Conservation (phyloP, 352 stramenopile species). For the Globisporangium splendens region DNA sequence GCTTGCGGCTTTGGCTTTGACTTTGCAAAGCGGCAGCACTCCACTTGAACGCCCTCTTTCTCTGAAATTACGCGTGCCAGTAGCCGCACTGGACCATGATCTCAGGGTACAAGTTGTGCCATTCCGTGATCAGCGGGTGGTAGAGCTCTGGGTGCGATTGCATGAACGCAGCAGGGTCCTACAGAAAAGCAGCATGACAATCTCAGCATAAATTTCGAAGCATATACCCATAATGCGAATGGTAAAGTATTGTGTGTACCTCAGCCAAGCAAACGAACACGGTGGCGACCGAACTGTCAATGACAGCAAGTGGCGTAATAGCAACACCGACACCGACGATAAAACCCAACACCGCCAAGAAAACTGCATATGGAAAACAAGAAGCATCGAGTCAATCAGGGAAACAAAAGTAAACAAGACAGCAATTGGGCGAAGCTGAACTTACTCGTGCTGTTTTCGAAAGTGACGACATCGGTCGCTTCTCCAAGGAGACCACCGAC, state of each 20-base stretch:
- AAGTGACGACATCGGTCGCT: constrained; percentile 42
- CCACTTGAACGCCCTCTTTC: background rate
- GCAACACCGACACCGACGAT: constrained; percentile 86
- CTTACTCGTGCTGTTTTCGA: constrained; percentile 67
- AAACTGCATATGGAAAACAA: constrained; percentile 22
- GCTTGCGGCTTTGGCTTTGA: too few relatives aligned
- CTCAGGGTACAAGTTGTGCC: constrained; percentile 87
- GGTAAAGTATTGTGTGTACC: constrained; percentile 15
- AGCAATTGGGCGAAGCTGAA: background rate
- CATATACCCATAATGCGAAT: too few relatives aligned
- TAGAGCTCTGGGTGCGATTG: constrained; percentile 79
- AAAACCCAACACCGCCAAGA: constrained; percentile 83
- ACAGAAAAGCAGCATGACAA: background rate
- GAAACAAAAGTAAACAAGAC: background rate
- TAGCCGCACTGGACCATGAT: constrained; percentile 88
- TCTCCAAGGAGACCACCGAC: constrained; percentile 50
- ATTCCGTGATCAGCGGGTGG: constrained; percentile 77
- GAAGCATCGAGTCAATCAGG: background rate
- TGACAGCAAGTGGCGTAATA: constrained; percentile 88
- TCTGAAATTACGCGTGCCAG: constrained; percentile 46
- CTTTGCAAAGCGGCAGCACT: too few relatives aligned
- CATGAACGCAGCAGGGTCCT: constrained; percentile 80
- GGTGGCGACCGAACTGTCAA: constrained; percentile 93
- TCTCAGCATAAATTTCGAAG: too few relatives aligned
- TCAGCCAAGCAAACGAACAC: constrained; percentile 97